These are phyloP conservation scores for Crataegus laevigata DNA, from an alignment of 306 rosid species.

Conservation along the genomic window DNA sequence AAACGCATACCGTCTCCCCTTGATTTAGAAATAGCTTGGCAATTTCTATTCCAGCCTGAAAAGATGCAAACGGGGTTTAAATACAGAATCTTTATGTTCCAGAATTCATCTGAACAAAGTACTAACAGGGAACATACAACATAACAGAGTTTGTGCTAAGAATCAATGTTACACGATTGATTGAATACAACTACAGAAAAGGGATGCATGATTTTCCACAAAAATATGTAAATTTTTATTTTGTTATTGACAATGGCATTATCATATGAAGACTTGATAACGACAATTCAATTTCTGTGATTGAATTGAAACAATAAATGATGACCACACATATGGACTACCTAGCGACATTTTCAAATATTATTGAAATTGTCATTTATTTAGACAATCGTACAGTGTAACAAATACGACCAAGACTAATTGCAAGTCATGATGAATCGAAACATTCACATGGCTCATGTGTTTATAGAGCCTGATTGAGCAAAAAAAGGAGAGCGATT, in stretches of 20 bases:
- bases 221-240: neutral
- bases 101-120: neutral
- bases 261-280: neutral
- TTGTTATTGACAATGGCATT: neutral
- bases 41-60: conserved; percentile 92
- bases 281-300: too few species aligned
- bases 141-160: neutral
- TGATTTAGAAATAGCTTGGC: conserved; percentile 76
- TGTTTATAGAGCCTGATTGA: too few species aligned
- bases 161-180: neutral
- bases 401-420: too few species aligned
- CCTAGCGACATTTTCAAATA: too few species aligned
- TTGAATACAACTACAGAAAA: neutral
- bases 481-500: too few species aligned
- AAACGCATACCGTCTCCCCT: conserved; percentile 67
- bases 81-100: neutral
- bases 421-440: too few species aligned
- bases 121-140: neutral
- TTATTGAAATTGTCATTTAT: too few species aligned
- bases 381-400: too few species aligned
- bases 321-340: too few species aligned
- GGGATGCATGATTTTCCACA: neutral
- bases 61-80: conserved; percentile 19
- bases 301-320: too few species aligned
- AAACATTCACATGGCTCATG: too few species aligned